Evolutionary conservation across 768 basidiomycete genomes (phyloP).

Genomic region (Leucosporidium scottii): DNA sequence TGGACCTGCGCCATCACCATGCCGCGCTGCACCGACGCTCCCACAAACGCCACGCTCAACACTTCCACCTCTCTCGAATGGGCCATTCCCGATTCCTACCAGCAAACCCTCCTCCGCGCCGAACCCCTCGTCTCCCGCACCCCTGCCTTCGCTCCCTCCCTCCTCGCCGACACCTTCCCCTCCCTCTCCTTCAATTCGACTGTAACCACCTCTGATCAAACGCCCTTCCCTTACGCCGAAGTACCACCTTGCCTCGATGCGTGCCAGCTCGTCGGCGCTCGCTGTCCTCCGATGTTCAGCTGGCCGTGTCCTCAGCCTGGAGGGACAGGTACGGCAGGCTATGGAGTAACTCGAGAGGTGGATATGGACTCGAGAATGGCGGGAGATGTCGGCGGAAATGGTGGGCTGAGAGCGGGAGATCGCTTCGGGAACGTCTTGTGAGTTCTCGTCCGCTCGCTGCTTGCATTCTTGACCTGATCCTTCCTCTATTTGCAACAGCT

Average conservation of each 20-base stretch:
- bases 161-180: conserved; percentile 22
- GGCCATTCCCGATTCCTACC: conserved; percentile 7
- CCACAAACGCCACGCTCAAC: conserved; percentile 7
- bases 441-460: not conserved
- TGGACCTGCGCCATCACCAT: conserved; percentile 73
- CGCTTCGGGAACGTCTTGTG: conserved; percentile 37
- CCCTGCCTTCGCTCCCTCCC: conserved; percentile 21
- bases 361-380: conserved; percentile 8
- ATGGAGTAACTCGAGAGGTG: conserved; percentile 13
- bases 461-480: not conserved
- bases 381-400: conserved; percentile 11
- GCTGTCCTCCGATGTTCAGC: conserved; percentile 66
- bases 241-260: conserved; percentile 73
- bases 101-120: conserved; percentile 14
- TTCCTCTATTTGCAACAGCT: not conserved
- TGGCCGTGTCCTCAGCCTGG: conserved; percentile 54
- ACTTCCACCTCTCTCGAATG: conserved; percentile 9
- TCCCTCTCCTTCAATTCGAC: conserved; percentile 15
- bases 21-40: conserved; percentile 61
- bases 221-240: conserved; percentile 50
- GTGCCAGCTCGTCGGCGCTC: conserved; percentile 63
- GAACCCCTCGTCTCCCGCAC: conserved; percentile 33
- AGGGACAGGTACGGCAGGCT: conserved; percentile 24
- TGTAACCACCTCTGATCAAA: not conserved
- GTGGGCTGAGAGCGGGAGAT: conserved; percentile 21